phyloP scores from a whole-genome alignment of 202 grass and related monocot genomes.

The Dendrocalamus latiflorus region DNA sequence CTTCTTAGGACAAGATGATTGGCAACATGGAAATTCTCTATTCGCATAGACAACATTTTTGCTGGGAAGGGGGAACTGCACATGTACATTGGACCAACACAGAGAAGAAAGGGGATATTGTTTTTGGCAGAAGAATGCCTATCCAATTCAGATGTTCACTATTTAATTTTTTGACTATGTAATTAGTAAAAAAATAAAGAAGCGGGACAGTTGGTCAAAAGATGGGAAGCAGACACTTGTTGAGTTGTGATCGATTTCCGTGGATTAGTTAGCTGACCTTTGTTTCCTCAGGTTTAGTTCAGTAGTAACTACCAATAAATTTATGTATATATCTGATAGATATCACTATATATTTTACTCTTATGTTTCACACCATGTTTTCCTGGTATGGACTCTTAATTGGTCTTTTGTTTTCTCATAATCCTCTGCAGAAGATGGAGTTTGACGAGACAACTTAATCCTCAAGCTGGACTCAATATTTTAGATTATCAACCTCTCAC shows the following conservation, averaged over 20 bases:
- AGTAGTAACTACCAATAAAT: neutral
- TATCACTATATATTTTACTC: neutral
- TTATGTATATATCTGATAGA: neutral
- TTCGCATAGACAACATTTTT: neutral
- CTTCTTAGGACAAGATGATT: neutral
- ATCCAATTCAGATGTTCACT: neutral
- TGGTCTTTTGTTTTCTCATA: neutral
- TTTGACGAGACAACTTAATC: slow-evolving; percentile 68
- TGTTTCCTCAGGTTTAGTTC: neutral
- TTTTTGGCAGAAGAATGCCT: neutral
- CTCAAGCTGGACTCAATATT: neutral
- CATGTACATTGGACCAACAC: neutral
- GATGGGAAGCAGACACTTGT: neutral
- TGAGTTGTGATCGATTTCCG: neutral
- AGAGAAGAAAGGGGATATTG: neutral
- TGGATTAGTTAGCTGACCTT: neutral
- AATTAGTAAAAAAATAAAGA: neutral
- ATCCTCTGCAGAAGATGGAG: slow-evolving; percentile 71
- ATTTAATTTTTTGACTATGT: neutral
- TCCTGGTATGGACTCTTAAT: neutral
- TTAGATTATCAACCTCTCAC: slow-evolving; percentile 12
- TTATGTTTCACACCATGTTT: neutral
- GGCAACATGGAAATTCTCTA: neutral
- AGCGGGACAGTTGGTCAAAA: neutral
- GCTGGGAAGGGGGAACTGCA: neutral